Percentiles rank a stretch among this genome's conserved stretches.
phyloP scores from a whole-genome alignment of 257 asterid species.

The Solanum bukasovii region DNA sequence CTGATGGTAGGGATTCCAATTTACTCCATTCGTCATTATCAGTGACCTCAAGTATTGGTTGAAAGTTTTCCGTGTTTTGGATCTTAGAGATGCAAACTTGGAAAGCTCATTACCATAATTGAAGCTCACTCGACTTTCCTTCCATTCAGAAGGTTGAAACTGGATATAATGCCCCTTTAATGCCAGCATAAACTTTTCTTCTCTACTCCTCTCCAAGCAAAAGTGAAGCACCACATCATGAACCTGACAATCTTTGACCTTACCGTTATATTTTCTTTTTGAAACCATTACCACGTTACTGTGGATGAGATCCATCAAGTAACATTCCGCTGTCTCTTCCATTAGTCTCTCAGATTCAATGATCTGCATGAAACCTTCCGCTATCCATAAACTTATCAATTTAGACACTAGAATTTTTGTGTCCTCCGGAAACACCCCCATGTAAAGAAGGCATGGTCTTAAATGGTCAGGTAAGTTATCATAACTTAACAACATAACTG shows the following conservation, averaged over 20 bases:
- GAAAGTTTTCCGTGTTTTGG: too few relatives aligned
- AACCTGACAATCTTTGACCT: neutral
- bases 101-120: too few relatives aligned
- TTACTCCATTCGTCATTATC: neutral
- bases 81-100: too few relatives aligned
- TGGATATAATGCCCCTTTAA: too few relatives aligned
- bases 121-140: too few relatives aligned
- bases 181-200: neutral
- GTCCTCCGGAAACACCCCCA: neutral
- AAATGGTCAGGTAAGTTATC: too few relatives aligned
- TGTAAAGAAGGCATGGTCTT: neutral
- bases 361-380: neutral
- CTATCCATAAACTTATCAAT: neutral
- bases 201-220: too few relatives aligned
- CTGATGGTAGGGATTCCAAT: neutral
- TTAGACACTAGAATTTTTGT: too few relatives aligned
- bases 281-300: neutral
- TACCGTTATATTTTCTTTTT: too few relatives aligned
- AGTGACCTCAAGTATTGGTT: too few relatives aligned
- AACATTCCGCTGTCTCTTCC: neutral
- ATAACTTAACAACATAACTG: too few relatives aligned
- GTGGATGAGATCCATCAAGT: neutral
- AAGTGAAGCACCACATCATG: neutral
- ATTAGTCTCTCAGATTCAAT: neutral
- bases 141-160: too few relatives aligned